Percentiles rank a stretch among this genome's conserved stretches.
Evolutionary conservation across 1,139 yeast genomes (phyloP).

Genomic region (Pichia sp.): DNA sequence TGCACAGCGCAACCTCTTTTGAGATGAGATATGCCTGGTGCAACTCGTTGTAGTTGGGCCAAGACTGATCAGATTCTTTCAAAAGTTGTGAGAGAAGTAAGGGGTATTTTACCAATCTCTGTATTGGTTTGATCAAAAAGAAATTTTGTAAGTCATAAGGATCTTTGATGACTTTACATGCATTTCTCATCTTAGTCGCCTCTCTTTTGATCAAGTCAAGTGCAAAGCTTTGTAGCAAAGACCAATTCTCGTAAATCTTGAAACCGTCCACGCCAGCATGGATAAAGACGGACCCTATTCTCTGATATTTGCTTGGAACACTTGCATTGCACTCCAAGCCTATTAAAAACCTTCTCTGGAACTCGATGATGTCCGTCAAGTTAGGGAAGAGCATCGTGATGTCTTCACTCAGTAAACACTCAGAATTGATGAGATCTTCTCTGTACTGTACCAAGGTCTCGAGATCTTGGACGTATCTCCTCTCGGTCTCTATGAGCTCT

Average conservation of each 20-base stretch:
- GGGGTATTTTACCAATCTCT: slow-evolving; percentile 91
- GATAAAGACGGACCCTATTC: slow-evolving; percentile 83
- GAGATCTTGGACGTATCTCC: slow-evolving; percentile 87
- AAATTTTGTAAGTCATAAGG: slow-evolving; percentile 87
- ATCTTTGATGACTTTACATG: slow-evolving; percentile 68
- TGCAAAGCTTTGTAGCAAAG: slow-evolving; percentile 79
- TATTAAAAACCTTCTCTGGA: slow-evolving; percentile 82
- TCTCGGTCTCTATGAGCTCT: slow-evolving; percentile 84
- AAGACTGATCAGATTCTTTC: slow-evolving; percentile 53
- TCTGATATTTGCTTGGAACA: slow-evolving; percentile 70
- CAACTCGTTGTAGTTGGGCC: slow-evolving; percentile 65
- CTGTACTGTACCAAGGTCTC: slow-evolving; percentile 69
- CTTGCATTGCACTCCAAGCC: slow-evolving; percentile 86
- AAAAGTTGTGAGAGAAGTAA: slow-evolving; percentile 70
- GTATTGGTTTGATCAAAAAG: slow-evolving; percentile 89
- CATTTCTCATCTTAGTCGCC: slow-evolving; percentile 50
- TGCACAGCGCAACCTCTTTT: slow-evolving; percentile 73
- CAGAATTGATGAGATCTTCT: slow-evolving; percentile 60
- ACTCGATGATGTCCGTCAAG: slow-evolving; percentile 76
- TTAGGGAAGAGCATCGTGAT: slow-evolving; percentile 85
- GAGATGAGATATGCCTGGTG: slow-evolving; percentile 64
- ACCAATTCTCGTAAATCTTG: slow-evolving; percentile 88
- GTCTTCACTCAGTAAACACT: slow-evolving; percentile 72
- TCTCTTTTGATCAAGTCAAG: slow-evolving; percentile 73
- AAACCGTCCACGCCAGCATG: slow-evolving; percentile 77